These are phyloP conservation scores for Helicostylum pulchrum DNA, from an alignment of 192 early-diverging fungal species.

Conservation along the genomic window DNA sequence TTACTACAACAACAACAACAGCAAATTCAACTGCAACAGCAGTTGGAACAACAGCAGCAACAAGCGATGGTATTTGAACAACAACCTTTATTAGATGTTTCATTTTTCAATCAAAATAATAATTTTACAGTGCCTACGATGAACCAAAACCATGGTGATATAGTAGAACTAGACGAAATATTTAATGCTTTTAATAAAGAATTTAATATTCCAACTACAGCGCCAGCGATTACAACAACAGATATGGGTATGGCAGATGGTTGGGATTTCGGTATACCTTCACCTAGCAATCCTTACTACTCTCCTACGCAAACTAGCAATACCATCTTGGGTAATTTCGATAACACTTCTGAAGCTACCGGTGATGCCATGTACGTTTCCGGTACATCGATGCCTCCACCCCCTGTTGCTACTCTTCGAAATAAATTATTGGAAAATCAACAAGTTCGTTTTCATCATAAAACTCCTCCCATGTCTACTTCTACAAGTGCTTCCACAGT, in stretches of 20 bases:
- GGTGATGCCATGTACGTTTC: slow-evolving; percentile 20
- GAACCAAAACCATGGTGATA: too few relatives aligned
- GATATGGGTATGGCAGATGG: slow-evolving; percentile 16
- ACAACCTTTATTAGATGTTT: background rate
- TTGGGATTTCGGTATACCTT: slow-evolving; percentile 12
- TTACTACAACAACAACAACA: slow-evolving; percentile 2
- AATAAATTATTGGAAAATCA: slow-evolving; percentile 16
- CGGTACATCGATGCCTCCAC: slow-evolving; percentile 15
- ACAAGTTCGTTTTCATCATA: background rate
- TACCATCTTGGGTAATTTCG: slow-evolving; percentile 21
- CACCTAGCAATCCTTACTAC: slow-evolving; percentile 5
- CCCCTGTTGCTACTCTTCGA: slow-evolving; percentile 14
- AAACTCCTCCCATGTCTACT: background rate
- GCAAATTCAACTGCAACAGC: background rate
- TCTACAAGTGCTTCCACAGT: background rate
- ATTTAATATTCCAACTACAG: slow-evolving; percentile 2
- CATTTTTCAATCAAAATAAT: too few relatives aligned
- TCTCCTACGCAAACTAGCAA: slow-evolving; percentile 6
- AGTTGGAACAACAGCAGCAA: background rate
- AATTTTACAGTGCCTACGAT: too few relatives aligned
- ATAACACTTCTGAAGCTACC: slow-evolving; percentile 4
- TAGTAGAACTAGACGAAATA: background rate
- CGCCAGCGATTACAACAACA: too few relatives aligned
- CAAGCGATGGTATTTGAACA: background rate
- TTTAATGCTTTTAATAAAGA: background rate